Evolutionary conservation across 305 asterid species (phyloP).

Genomic region (Solanum chacoense): DNA sequence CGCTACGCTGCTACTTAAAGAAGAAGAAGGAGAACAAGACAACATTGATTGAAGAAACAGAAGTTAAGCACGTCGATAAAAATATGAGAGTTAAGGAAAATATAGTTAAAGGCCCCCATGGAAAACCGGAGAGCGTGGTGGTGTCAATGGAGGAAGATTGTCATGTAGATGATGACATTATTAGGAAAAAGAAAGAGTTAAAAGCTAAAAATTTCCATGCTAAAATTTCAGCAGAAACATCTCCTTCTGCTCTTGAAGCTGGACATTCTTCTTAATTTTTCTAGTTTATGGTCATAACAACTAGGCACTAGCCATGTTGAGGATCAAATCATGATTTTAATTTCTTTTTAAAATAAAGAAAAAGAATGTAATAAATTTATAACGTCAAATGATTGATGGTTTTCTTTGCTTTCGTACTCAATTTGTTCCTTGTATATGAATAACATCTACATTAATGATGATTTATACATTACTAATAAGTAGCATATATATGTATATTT

Average conservation of each 20-base stretch:
- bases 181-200: slow-evolving; percentile 22
- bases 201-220: neutral
- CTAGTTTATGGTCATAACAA: neutral
- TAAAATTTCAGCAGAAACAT: neutral
- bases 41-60: slow-evolving; percentile 24
- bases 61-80: slow-evolving; percentile 31
- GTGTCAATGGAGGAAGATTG: slow-evolving; percentile 49
- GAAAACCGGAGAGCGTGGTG: slow-evolving; percentile 28
- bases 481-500: too few species aligned
- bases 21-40: slow-evolving; percentile 24
- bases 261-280: neutral
- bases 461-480: too few species aligned
- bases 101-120: slow-evolving; percentile 35
- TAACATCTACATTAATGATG: neutral
- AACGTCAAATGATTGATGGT: neutral
- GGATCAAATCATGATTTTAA: neutral
- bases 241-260: neutral
- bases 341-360: neutral
- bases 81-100: slow-evolving; percentile 40
- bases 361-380: neutral
- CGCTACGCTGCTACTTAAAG: slow-evolving; percentile 29
- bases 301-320: neutral
- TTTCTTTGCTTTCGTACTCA: neutral
- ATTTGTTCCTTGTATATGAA: neutral
- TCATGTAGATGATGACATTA: slow-evolving; percentile 28